phyloP scores from a whole-genome alignment of 345 rosid species.

The Salix udensis region DNA sequence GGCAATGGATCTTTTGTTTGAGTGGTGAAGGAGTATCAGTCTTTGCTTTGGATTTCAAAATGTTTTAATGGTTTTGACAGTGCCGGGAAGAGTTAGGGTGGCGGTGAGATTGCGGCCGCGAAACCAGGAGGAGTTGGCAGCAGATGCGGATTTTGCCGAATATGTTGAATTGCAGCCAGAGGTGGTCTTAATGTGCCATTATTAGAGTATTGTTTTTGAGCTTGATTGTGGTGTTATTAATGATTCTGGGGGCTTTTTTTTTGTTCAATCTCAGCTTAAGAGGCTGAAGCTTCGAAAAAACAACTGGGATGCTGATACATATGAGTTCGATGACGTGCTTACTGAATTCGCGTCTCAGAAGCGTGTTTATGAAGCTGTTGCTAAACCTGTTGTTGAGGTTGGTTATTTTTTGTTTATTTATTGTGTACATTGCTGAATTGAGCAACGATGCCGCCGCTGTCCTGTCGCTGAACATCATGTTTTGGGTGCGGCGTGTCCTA shows the following conservation, averaged over 20 bases:
- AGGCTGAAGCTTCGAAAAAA: slow-evolving; percentile 33
- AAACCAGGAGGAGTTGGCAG: slow-evolving; percentile 24
- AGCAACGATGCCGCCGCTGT: not conserved
- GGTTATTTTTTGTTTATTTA: slow-evolving; percentile 3
- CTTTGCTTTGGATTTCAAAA: not conserved
- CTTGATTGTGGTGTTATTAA: not conserved
- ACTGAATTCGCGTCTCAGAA: slow-evolving; percentile 38
- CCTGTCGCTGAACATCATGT: not conserved
- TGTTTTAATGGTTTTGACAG: slow-evolving; percentile 6
- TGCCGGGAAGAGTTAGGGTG: slow-evolving; percentile 34
- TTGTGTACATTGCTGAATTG: not conserved
- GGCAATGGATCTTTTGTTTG: not conserved
- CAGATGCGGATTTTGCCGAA: slow-evolving; percentile 32
- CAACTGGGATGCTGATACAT: slow-evolving; percentile 35
- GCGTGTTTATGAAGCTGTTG: slow-evolving; percentile 35
- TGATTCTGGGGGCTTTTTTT: not conserved
- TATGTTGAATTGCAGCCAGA: slow-evolving; percentile 32
- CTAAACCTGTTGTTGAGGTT: slow-evolving; percentile 38
- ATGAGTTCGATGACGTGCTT: slow-evolving; percentile 32
- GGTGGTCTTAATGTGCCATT: slow-evolving; percentile 4
- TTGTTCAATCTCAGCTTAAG: slow-evolving; percentile 16
- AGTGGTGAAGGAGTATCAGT: not conserved
- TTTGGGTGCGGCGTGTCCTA: not conserved
- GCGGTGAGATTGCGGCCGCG: slow-evolving; percentile 32
- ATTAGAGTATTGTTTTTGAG: not conserved